phyloP scores from a whole-genome alignment of 352 stramenopile genomes.

The Pythium pyrilobum region DNA sequence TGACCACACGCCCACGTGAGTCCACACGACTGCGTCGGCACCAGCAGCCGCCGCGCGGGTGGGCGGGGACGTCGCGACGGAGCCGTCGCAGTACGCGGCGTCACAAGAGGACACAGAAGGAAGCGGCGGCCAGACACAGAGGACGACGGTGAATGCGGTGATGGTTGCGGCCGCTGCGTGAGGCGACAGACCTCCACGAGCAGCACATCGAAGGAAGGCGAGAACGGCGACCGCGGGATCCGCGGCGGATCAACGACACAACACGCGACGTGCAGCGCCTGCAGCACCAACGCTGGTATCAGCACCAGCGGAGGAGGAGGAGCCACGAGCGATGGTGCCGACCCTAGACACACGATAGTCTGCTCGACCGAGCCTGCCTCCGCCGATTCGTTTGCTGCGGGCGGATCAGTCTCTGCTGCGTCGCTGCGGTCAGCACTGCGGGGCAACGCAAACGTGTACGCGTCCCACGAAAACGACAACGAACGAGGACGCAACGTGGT shows the following conservation, averaged over 20 bases:
- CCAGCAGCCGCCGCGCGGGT: background rate
- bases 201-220: background rate
- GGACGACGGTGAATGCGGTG: background rate
- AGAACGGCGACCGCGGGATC: background rate
- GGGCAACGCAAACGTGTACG: background rate
- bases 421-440: background rate
- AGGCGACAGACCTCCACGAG: background rate
- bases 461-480: background rate
- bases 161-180: background rate
- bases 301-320: background rate
- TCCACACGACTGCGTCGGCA: background rate
- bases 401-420: background rate
- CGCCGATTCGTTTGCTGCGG: background rate
- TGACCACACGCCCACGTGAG: conserved; percentile 1
- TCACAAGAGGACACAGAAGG: background rate
- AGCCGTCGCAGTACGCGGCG: background rate
- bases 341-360: background rate
- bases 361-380: too few species aligned
- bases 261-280: background rate
- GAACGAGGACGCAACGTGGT: too few species aligned
- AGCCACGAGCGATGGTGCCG: background rate
- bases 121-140: too few species aligned
- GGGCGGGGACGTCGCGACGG: background rate
- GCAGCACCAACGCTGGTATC: background rate
- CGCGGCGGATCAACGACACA: background rate